Conservation (phyloP, 768 basidiomycete genomes). For the Pisolithus microcarpus region DNA sequence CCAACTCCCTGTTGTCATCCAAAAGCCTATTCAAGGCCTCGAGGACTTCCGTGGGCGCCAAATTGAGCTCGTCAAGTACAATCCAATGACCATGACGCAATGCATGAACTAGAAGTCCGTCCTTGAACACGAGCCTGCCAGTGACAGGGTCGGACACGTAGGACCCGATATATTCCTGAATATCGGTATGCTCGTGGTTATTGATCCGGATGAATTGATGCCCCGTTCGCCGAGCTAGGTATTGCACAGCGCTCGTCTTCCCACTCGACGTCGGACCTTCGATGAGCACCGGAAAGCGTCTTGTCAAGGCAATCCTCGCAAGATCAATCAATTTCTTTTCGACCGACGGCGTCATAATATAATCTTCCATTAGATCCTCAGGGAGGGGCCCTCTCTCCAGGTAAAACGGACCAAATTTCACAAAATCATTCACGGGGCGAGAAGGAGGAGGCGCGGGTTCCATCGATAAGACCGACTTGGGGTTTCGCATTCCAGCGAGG, state of each 20-base stretch:
- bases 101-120: constrained; percentile 89
- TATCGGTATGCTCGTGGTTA: constrained; percentile 99
- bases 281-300: constrained; percentile 89
- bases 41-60: constrained; percentile 95
- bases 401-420: constrained; percentile 90
- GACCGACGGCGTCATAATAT: constrained; percentile 94
- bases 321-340: constrained; percentile 90
- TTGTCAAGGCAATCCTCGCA: constrained; percentile 83
- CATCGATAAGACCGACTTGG: constrained; percentile 64
- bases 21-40: constrained; percentile 95
- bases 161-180: constrained; percentile 96
- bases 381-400: constrained; percentile 70
- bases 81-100: constrained; percentile 94
- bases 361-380: constrained; percentile 63
- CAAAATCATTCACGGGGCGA: constrained; percentile 45
- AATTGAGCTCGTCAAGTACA: constrained; percentile 93
- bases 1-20: constrained; percentile 94
- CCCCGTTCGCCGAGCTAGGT: constrained; percentile 85
- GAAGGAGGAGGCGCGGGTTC: constrained; percentile 51
- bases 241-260: constrained; percentile 96
- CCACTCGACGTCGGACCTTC: constrained; percentile 98
- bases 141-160: constrained; percentile 90
- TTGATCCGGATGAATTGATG: constrained; percentile 97
- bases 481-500: constrained; percentile 72
- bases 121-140: constrained; percentile 92